These are phyloP conservation scores for Trametes sp. DNA, from an alignment of 1,284 basidiomycete genomes.

Conservation along the genomic window DNA sequence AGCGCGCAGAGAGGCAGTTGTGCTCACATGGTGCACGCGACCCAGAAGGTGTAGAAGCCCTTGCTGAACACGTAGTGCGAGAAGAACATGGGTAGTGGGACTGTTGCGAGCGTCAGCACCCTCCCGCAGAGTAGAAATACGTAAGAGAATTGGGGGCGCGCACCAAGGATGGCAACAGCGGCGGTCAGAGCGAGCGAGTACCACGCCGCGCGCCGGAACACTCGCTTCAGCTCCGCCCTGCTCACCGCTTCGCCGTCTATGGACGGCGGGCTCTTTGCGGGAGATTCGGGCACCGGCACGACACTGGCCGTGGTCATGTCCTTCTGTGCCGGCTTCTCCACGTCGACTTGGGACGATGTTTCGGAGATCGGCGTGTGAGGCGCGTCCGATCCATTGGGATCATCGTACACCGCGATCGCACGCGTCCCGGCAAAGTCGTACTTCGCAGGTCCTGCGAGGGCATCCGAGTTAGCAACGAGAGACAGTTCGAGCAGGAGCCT, in stretches of 20 bases:
- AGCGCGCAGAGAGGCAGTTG: neutral
- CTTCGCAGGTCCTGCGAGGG: conserved; percentile 48
- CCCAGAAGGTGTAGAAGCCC: conserved; percentile 60
- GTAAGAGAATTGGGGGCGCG: conserved; percentile 13
- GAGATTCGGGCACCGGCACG: neutral
- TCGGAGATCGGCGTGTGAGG: neutral
- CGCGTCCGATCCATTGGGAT: conserved; percentile 10
- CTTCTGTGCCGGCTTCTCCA: conserved; percentile 16
- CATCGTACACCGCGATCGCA: conserved; percentile 48
- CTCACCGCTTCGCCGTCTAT: conserved; percentile 17
- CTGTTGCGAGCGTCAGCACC: conserved; percentile 31
- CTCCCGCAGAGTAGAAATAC: neutral
- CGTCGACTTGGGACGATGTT: conserved; percentile 1
- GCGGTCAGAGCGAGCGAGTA: conserved; percentile 50
- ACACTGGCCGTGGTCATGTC: neutral
- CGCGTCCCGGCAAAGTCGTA: conserved; percentile 58
- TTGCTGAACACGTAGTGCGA: conserved; percentile 58
- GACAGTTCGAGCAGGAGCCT: too few species aligned
- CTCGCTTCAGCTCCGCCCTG: conserved; percentile 41
- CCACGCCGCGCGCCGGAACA: conserved; percentile 51
- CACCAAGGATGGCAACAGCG: conserved; percentile 52
- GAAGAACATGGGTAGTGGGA: conserved; percentile 62
- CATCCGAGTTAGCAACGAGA: neutral
- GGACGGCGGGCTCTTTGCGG: neutral
- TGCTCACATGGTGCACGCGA: conserved; percentile 54